These are phyloP conservation scores for Letharia columbiana DNA, from an alignment of 495 filamentous ascomycete genomes.

Conservation along the genomic window DNA sequence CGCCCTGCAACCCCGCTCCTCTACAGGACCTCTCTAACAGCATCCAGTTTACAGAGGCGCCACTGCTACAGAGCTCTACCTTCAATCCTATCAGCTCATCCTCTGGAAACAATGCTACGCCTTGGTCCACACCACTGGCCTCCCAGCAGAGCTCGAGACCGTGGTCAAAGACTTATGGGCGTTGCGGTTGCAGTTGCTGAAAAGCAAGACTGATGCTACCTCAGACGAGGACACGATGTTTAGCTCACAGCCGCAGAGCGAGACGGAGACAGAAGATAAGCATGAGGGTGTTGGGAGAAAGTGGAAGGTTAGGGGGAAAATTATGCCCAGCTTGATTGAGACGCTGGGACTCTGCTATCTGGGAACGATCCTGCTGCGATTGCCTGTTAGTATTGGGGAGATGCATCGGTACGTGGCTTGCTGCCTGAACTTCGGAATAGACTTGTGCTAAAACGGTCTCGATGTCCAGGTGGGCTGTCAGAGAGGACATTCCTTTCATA, in stretches of 20 bases:
- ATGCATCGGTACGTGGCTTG: slow-evolving; percentile 44
- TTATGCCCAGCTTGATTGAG: slow-evolving; percentile 51
- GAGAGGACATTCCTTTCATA: slow-evolving; percentile 41
- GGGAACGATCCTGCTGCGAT: slow-evolving; percentile 51
- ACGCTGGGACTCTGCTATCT: slow-evolving; percentile 60
- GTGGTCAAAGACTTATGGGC: slow-evolving; percentile 64
- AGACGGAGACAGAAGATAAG: slow-evolving; percentile 22
- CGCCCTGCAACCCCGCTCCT: neutral
- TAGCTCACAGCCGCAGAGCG: slow-evolving; percentile 42
- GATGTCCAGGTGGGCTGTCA: slow-evolving; percentile 33
- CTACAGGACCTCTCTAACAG: slow-evolving; percentile 18
- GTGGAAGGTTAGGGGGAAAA: slow-evolving; percentile 26
- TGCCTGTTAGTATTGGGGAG: slow-evolving; percentile 56
- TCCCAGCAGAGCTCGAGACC: slow-evolving; percentile 56
- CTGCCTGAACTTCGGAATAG: neutral
- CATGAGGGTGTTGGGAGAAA: slow-evolving; percentile 29
- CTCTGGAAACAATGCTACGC: slow-evolving; percentile 63
- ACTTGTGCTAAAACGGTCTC: slow-evolving; percentile 14
- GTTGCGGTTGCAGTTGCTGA: slow-evolving; percentile 48
- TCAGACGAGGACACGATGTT: slow-evolving; percentile 37
- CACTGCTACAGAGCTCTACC: slow-evolving; percentile 63
- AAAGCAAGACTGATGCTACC: slow-evolving; percentile 33
- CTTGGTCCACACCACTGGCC: slow-evolving; percentile 50
- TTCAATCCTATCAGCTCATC: slow-evolving; percentile 80
- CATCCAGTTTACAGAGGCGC: slow-evolving; percentile 48